phyloP scores from a whole-genome alignment of 1,284 basidiomycete genomes.

The Kwoniella shivajii region DNA sequence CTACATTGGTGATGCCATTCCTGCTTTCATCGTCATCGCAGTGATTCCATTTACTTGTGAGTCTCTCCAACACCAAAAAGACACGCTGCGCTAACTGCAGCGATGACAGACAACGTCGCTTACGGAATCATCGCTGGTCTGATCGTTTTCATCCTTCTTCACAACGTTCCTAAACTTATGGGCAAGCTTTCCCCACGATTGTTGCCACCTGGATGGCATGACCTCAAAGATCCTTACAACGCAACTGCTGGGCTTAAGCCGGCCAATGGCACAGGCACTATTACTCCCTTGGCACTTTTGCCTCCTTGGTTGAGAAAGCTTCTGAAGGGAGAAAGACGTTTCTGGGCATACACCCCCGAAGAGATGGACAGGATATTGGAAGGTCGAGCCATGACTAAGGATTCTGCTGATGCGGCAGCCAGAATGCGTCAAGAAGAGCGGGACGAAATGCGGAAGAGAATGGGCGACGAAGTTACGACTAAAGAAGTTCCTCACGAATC shows the following conservation, averaged over 20 bases:
- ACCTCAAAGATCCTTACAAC: conserved; percentile 40
- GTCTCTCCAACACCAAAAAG: conserved; percentile 48
- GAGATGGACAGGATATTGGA: conserved; percentile 38
- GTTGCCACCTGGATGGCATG: conserved; percentile 62
- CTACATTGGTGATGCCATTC: conserved; percentile 81
- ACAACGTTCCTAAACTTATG: conserved; percentile 68
- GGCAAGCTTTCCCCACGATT: conserved; percentile 63
- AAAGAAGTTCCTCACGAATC: background rate
- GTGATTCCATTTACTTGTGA: conserved; percentile 78
- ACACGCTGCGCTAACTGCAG: conserved; percentile 16
- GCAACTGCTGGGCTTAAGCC: conserved; percentile 30
- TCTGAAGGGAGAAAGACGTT: conserved; percentile 39
- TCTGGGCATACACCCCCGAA: conserved; percentile 44
- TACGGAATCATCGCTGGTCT: conserved; percentile 86
- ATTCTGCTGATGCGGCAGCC: conserved; percentile 27
- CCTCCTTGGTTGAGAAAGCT: conserved; percentile 68
- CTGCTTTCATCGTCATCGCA: conserved; percentile 76
- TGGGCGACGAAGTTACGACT: conserved; percentile 2
- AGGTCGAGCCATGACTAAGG: conserved; percentile 28
- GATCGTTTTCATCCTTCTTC: conserved; percentile 67
- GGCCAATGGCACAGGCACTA: conserved; percentile 20
- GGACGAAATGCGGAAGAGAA: conserved; percentile 27
- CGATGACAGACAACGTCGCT: conserved; percentile 62
- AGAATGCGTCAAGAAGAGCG: conserved; percentile 35
- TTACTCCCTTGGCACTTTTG: conserved; percentile 35